Base-by-base conservation (phyloP, 2,329 filamentous ascomycete species). In the Xylaria hypoxylon region DNA sequence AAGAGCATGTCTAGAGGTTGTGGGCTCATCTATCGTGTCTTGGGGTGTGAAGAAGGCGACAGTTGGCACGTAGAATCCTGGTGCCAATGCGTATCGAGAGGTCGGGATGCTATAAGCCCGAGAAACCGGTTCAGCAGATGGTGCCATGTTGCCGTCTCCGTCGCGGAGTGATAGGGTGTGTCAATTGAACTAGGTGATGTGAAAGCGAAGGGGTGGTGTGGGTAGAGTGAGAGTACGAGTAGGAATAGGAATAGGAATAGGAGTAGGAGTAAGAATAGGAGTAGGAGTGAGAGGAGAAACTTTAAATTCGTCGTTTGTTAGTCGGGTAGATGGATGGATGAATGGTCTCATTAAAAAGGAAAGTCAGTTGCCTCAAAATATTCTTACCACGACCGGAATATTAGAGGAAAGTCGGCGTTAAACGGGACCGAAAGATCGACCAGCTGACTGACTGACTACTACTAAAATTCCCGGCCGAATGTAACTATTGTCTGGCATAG, bases 41-140 rank as follows among this genome's bases (percentile, higher is more conserved):
- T 79, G 76, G 5, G 77, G 73, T 31, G 82, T 74, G 79, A 87
- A 87, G 75, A 87, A 86, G 60, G 85, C 81, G 19, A 86, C 82
- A 11, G 84, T 85, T 15, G 85, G 85, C 40, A 84, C 82, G 73
- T 87, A 87, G 69, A 87, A 78, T 51, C 84, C 85, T 17, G 78
- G 77, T 40, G 71, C 38, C 26, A 80, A 70, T 51, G 57, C 22
- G 15, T 35, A 22, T 17, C 52, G 45, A 15, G 67, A 64, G 33
- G 40, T 11, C 17, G 45, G 15, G 52, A 28, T n/a, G 35, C 6
- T 58, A 42, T 53, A 24, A 10, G 31, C 62, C 19, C 33, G 58
- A 38, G 64, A 47, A 48, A 22, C 59, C 17, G 47, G 33, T 40
- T 60, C 62, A 22, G 62, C 57, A 8, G 62, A 65, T 42, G 62